phyloP scores from a whole-genome alignment of 2,329 filamentous ascomycete genomes.

The Sporothrix brasiliensis region DNA sequence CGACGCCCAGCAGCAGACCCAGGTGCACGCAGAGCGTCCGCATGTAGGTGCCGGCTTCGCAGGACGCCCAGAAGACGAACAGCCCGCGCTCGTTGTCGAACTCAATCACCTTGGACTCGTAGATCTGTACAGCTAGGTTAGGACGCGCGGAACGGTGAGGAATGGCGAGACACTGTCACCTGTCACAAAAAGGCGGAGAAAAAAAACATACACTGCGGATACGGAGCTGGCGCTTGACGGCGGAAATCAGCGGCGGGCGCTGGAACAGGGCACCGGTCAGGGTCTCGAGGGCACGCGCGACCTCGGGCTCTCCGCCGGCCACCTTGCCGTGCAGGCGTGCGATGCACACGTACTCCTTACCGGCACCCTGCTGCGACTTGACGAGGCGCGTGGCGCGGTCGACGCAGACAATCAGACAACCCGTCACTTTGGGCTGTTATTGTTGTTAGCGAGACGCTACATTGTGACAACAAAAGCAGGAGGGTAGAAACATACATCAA shows the following conservation, averaged over 20 bases:
- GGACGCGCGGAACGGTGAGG: not conserved
- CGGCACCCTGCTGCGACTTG: conserved; percentile 97
- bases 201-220: conserved; percentile 67
- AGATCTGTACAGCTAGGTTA: conserved; percentile 55
- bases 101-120: conserved; percentile 95
- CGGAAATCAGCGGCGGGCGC: conserved; percentile 93
- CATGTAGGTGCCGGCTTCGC: conserved; percentile 98
- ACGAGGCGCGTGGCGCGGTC: conserved; percentile 96
- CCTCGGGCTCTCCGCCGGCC: conserved; percentile 88
- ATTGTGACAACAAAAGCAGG: not conserved
- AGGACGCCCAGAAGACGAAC: conserved; percentile 98
- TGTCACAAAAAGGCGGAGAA: not conserved
- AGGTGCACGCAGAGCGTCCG: conserved; percentile 96
- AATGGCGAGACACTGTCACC: not conserved
- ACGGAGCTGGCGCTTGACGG: conserved; percentile 97
- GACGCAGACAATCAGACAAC: conserved; percentile 57
- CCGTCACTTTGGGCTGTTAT: conserved; percentile 74
- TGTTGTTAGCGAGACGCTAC: not conserved
- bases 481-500: conserved; percentile 59
- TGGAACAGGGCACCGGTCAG: conserved; percentile 97
- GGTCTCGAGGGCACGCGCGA: conserved; percentile 90
- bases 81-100: conserved; percentile 98
- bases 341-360: conserved; percentile 98
- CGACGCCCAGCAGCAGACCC: conserved; percentile 53
- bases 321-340: conserved; percentile 95